These are phyloP conservation scores for Clarireedia homoeocarpa DNA, from an alignment of 2,329 filamentous ascomycete species.

Conservation along the genomic window DNA sequence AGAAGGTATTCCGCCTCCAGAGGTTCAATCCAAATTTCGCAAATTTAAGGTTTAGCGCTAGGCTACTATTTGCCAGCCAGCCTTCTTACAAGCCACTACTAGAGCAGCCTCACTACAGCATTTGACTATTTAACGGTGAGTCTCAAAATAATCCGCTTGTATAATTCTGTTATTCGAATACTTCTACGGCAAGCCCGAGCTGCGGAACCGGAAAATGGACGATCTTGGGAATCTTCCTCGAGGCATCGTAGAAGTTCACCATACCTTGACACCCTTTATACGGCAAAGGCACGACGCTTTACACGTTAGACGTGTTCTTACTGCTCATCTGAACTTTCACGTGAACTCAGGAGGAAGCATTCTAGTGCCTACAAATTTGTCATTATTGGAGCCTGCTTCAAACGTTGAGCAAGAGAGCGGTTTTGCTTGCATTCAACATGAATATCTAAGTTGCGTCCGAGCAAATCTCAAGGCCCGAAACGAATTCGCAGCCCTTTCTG, in stretches of 20 bases:
- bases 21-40: conserved; percentile 7
- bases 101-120: too few relatives aligned
- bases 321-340: conserved; percentile 44
- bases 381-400: conserved; percentile 38
- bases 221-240: conserved; percentile 26
- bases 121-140: too few relatives aligned
- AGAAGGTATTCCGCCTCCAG: background rate
- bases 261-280: conserved; percentile 43
- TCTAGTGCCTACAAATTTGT: conserved; percentile 33
- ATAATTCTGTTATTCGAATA: too few relatives aligned
- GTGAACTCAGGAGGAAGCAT: conserved; percentile 30
- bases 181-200: background rate
- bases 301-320: conserved; percentile 47
- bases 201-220: conserved; percentile 15
- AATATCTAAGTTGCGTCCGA: conserved; percentile 47
- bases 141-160: too few relatives aligned
- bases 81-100: background rate
- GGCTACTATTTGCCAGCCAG: background rate
- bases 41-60: conserved; percentile 11
- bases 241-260: conserved; percentile 33
- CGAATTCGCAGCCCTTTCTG: conserved; percentile 33
- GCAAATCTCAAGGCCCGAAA: conserved; percentile 44
- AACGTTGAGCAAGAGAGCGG: conserved; percentile 30
- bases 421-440: conserved; percentile 41
- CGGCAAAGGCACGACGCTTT: conserved; percentile 49